These are phyloP conservation scores for Penicillium mononematosum DNA, from an alignment of 495 filamentous ascomycete genomes.

Conservation along the genomic window DNA sequence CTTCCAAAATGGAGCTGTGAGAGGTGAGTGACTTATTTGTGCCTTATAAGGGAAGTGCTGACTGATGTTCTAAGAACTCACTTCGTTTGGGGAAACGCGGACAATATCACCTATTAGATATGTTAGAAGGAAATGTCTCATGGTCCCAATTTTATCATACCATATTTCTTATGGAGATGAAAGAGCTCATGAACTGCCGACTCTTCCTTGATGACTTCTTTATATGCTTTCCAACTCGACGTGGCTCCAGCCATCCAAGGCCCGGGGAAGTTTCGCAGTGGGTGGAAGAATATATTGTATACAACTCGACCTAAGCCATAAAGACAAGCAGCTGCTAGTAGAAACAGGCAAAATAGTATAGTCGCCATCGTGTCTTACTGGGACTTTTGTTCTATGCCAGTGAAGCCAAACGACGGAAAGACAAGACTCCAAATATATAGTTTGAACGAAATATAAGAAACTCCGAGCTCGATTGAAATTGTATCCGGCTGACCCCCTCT, in stretches of 20 bases:
- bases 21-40: background rate
- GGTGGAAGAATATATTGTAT: constrained; percentile 8
- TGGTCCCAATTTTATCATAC: background rate
- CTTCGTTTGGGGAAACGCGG: constrained; percentile 6
- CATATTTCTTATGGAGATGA: constrained; percentile 5
- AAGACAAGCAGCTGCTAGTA: background rate
- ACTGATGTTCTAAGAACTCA: background rate
- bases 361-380: background rate
- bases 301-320: constrained; percentile 2
- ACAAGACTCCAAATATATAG: background rate
- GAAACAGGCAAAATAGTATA: background rate
- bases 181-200: constrained; percentile 6
- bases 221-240: constrained; percentile 11
- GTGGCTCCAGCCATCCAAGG: constrained; percentile 12
- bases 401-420: background rate
- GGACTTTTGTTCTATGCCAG: background rate
- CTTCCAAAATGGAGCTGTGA: constrained; percentile 8
- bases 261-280: constrained; percentile 6
- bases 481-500: background rate
- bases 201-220: constrained; percentile 9
- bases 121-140: background rate
- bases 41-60: background rate
- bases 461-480: background rate
- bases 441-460: background rate
- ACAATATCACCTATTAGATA: constrained; percentile 7